Percentiles rank a stretch among this genome's conserved stretches.
Evolutionary conservation across 2,329 filamentous ascomycete species (phyloP).

Genomic region (Sordariomycetes sp.): DNA sequence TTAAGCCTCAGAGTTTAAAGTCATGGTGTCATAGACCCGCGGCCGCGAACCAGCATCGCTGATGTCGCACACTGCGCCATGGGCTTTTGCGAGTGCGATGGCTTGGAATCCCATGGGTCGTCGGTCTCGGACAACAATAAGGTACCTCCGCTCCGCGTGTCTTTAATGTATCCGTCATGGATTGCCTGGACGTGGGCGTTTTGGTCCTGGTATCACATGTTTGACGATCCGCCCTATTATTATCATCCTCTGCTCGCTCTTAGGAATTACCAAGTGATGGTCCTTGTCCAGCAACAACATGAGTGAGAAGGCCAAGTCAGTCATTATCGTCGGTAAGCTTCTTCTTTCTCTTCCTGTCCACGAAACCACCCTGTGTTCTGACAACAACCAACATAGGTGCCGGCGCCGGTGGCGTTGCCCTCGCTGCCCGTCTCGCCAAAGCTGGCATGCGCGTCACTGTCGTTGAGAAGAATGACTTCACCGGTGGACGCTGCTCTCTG

Average conservation of each 20-base stretch:
- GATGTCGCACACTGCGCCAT: no score
- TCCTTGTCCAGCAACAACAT: conserved; percentile 1
- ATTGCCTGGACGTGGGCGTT: neutral
- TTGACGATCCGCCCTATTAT: neutral
- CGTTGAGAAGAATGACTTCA: conserved; percentile 68
- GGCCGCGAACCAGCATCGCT: no score
- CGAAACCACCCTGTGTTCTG: neutral
- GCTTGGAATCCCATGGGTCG: neutral
- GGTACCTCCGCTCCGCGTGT: no score
- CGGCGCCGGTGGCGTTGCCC: conserved; percentile 63
- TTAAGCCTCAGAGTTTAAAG: no score
- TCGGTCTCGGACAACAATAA: neutral
- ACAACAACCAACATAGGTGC: conserved; percentile 44
- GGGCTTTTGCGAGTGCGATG: neutral
- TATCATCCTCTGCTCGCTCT: neutral
- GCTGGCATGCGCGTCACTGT: conserved; percentile 65
- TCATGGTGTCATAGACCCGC: conserved; percentile 7
- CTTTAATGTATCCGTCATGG: conserved; percentile 1
- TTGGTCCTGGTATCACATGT: neutral
- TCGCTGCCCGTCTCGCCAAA: conserved; percentile 61
- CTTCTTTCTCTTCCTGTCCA: neutral
- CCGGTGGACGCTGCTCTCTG: conserved; percentile 62
- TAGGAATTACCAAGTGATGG: neutral
- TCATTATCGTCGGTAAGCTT: conserved; percentile 17
- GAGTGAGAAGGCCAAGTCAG: conserved; percentile 14